phyloP scores from a whole-genome alignment of 1,284 basidiomycete genomes.

The Irpex sp. region DNA sequence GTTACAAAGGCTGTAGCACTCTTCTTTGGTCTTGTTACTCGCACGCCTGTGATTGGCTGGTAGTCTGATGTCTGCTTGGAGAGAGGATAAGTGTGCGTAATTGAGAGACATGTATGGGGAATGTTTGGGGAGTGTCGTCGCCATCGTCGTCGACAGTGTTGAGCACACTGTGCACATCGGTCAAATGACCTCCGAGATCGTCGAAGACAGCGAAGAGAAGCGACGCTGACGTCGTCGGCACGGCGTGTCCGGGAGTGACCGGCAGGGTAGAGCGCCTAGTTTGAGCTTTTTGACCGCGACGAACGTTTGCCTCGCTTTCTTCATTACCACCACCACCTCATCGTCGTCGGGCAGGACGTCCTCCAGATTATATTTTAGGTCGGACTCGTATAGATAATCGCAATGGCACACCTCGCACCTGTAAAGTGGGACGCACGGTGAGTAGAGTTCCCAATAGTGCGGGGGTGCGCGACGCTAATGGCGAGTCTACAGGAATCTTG shows the following conservation, averaged over 20 bases:
- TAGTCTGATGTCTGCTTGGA: neutral
- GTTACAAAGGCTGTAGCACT: neutral
- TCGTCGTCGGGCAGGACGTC: slow-evolving; percentile 12
- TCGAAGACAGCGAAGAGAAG: neutral
- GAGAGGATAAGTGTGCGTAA: too few species aligned
- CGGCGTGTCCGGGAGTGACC: neutral
- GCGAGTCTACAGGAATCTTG: slow-evolving; percentile 43
- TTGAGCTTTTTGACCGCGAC: neutral
- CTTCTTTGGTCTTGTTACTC: neutral
- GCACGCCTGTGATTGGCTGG: neutral
- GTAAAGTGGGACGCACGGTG: slow-evolving; percentile 71
- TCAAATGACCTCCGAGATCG: neutral
- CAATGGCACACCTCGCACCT: slow-evolving; percentile 30
- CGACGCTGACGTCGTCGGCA: neutral
- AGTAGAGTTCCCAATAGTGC: slow-evolving; percentile 14
- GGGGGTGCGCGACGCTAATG: slow-evolving; percentile 4
- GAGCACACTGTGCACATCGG: neutral
- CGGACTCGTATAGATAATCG: slow-evolving; percentile 22
- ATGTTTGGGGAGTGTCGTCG: neutral
- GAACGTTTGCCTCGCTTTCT: neutral
- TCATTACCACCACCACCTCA: slow-evolving; percentile 8
- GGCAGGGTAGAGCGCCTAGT: neutral
- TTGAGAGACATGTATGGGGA: too few species aligned
- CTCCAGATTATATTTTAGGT: slow-evolving; percentile 9
- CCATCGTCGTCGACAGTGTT: neutral